Percentiles rank a stretch among this genome's conserved stretches.
phyloP scores from a whole-genome alignment of 352 stramenopile genomes.

The Phytopythium delawarense region DNA sequence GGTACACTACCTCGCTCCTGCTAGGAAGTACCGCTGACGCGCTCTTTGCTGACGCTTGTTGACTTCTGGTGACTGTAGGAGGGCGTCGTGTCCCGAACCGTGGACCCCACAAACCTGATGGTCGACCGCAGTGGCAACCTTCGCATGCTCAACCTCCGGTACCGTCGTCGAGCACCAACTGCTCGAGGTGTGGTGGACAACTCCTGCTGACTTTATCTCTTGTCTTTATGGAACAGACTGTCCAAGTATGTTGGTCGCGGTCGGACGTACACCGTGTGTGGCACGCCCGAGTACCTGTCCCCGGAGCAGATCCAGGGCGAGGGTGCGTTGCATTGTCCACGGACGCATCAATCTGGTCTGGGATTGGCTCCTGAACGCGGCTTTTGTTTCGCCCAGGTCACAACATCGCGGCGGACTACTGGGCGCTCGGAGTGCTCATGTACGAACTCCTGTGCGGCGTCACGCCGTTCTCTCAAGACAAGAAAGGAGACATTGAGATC shows the following conservation, averaged over 20 bases:
- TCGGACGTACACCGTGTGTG: slow-evolving; percentile 84
- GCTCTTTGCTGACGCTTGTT: background rate
- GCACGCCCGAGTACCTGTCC: slow-evolving; percentile 80
- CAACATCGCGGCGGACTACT: slow-evolving; percentile 89
- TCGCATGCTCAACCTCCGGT: slow-evolving; percentile 82
- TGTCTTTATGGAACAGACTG: slow-evolving; percentile 27
- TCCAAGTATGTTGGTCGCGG: slow-evolving; percentile 85
- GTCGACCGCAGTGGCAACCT: slow-evolving; percentile 79
- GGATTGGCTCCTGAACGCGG: background rate
- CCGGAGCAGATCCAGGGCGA: slow-evolving; percentile 87
- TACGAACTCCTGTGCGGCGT: slow-evolving; percentile 90
- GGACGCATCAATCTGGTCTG: background rate
- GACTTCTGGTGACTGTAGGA: slow-evolving; percentile 30
- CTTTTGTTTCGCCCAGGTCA: slow-evolving; percentile 37
- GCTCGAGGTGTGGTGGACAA: background rate
- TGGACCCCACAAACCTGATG: slow-evolving; percentile 80
- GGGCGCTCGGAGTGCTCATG: slow-evolving; percentile 92
- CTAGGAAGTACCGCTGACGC: background rate
- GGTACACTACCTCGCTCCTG: slow-evolving; percentile 18
- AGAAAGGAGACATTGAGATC: slow-evolving; percentile 85
- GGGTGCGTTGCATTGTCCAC: slow-evolving; percentile 22
- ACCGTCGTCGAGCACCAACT: slow-evolving; percentile 1
- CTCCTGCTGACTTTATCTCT: background rate
- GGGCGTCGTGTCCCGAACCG: slow-evolving; percentile 71
- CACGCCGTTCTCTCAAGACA: slow-evolving; percentile 86